Evolutionary conservation across 768 basidiomycete genomes (phyloP).

Genomic region (Leccinum fibrillosum): DNA sequence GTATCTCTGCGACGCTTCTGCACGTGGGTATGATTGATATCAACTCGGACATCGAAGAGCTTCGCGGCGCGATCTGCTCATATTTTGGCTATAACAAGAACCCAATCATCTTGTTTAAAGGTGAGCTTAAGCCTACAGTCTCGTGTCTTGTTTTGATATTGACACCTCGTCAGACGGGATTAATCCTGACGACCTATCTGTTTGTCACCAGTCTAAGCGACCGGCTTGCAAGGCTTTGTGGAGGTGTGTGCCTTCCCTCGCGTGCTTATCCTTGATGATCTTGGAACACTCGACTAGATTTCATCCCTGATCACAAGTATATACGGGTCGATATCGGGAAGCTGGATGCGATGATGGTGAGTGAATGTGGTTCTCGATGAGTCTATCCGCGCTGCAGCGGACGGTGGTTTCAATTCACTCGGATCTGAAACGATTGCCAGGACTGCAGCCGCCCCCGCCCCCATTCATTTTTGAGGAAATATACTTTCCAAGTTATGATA

Average conservation of each 20-base stretch:
- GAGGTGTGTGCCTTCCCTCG: constrained; percentile 48
- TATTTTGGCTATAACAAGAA: constrained; percentile 74
- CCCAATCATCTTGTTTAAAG: constrained; percentile 66
- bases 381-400: constrained; percentile 73
- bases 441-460: constrained; percentile 69
- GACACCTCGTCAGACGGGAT: constrained; percentile 51
- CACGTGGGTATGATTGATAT: constrained; percentile 83
- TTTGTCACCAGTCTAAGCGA: constrained; percentile 70
- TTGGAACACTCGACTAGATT: constrained; percentile 41
- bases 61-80: constrained; percentile 74
- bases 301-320: constrained; percentile 63
- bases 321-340: constrained; percentile 77
- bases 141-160: not conserved
- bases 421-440: constrained; percentile 75
- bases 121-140: constrained; percentile 35
- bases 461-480: constrained; percentile 74
- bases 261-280: not conserved
- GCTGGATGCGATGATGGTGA: constrained; percentile 62
- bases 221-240: constrained; percentile 60
- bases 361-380: constrained; percentile 69
- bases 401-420: constrained; percentile 72
- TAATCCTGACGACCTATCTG: constrained; percentile 60
- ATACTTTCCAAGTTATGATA: constrained; percentile 77
- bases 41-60: constrained; percentile 66
- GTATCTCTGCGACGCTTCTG: constrained; percentile 76